These are phyloP conservation scores for Apiotrichum mycotoxinovorans DNA, from an alignment of 1,284 basidiomycete genomes.

Conservation along the genomic window DNA sequence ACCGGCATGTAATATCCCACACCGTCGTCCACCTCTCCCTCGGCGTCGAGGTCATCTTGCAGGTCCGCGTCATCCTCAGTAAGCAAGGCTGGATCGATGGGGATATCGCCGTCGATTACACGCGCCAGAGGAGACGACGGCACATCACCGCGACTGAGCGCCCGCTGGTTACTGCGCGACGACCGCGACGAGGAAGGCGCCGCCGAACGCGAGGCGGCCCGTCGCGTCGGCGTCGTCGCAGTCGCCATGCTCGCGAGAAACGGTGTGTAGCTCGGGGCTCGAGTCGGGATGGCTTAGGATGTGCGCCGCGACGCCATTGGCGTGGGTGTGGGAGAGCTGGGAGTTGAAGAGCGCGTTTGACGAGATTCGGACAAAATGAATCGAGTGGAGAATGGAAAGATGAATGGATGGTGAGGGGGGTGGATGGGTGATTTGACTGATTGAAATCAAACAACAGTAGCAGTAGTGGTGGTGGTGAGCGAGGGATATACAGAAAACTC, in stretches of 20 bases:
- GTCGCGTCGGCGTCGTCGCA: slow-evolving; percentile 21
- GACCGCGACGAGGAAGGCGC: slow-evolving; percentile 18
- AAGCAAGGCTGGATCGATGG: slow-evolving; percentile 17
- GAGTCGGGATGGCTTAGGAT: neutral
- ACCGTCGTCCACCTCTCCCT: slow-evolving; percentile 22
- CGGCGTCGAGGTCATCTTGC: slow-evolving; percentile 21
- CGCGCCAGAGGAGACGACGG: slow-evolving; percentile 8
- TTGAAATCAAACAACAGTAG: neutral
- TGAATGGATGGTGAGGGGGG: no score
- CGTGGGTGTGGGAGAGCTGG: neutral
- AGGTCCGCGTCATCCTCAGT: slow-evolving; percentile 7
- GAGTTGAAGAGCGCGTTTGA: neutral
- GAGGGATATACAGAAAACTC: no score
- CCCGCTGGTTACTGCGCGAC: slow-evolving; percentile 11
- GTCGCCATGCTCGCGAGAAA: slow-evolving; percentile 14
- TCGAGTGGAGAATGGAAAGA: no score
- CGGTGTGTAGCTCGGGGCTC: neutral
- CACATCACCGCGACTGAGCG: neutral
- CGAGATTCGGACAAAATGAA: neutral
- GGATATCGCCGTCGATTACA: slow-evolving; percentile 7
- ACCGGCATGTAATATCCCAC: slow-evolving; percentile 23
- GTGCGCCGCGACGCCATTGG: neutral
- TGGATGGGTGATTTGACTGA: neutral
- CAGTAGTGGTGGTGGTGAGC: no score
- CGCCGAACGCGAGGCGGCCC: slow-evolving; percentile 17